Conservation (phyloP, 345 rosid genomes). For the Pistacia atlantica region DNA sequence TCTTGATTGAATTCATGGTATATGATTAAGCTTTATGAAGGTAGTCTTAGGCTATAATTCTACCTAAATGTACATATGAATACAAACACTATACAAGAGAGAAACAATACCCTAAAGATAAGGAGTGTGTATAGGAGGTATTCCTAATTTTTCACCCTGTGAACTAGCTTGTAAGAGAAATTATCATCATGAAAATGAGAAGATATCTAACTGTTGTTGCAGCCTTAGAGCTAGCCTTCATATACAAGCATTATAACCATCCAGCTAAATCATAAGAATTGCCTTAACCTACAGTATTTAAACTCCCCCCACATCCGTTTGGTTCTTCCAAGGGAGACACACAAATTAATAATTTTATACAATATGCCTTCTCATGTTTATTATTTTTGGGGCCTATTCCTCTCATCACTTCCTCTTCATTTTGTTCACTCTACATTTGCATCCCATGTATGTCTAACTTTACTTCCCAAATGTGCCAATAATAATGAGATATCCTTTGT, state of each 20-base stretch:
- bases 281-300: constrained; percentile 29
- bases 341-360: neutral
- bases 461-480: neutral
- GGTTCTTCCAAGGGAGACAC: constrained; percentile 24
- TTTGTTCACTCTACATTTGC: constrained; percentile 28
- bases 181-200: constrained; percentile 33
- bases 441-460: constrained; percentile 31
- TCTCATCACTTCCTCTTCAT: constrained; percentile 36
- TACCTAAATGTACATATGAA: constrained; percentile 4
- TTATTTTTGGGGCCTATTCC: constrained; percentile 37
- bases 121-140: constrained; percentile 2
- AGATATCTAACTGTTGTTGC: constrained; percentile 33
- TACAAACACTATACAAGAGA: constrained; percentile 3
- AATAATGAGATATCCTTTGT: constrained; percentile 6
- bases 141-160: constrained; percentile 17
- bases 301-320: constrained; percentile 25
- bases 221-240: constrained; percentile 33
- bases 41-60: constrained; percentile 28
- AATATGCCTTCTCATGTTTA: constrained; percentile 30
- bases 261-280: neutral
- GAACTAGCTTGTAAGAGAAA: constrained; percentile 45
- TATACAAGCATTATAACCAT: constrained; percentile 33
- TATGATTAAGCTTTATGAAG: constrained; percentile 37
- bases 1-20: constrained; percentile 29
- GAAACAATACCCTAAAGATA: neutral